Percentiles rank a stretch among this genome's conserved stretches.
phyloP scores from a whole-genome alignment of 1,284 basidiomycete species.

The Melampsora americana region DNA sequence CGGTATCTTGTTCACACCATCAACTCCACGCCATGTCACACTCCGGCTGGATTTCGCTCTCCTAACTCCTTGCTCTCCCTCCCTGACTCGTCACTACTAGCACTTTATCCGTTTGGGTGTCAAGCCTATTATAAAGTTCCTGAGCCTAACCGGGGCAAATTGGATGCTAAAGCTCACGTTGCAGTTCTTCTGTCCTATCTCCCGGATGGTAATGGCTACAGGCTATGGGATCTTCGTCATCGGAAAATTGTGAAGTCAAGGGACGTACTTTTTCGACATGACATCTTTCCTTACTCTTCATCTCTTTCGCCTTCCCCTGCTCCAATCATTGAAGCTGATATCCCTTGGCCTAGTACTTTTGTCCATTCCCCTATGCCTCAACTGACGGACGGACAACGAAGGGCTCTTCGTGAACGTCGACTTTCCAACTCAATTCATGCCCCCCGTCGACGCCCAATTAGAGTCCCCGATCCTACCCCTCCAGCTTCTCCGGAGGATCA shows the following conservation, averaged over 20 bases:
- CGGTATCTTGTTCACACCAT: neutral
- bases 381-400: too few relatives aligned
- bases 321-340: neutral
- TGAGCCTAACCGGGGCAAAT: neutral
- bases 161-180: neutral
- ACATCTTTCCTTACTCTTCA: slow-evolving; percentile 16
- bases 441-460: too few relatives aligned
- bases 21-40: neutral
- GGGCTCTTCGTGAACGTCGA: too few relatives aligned
- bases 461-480: too few relatives aligned
- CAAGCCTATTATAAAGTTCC: neutral
- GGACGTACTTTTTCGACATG: neutral
- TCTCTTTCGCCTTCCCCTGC: neutral
- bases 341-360: too few relatives aligned
- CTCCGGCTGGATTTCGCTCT: neutral
- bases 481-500: too few relatives aligned
- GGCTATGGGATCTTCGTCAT: neutral
- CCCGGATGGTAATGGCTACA: neutral
- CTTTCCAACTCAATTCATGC: too few relatives aligned
- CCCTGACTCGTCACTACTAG: neutral
- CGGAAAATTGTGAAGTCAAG: neutral
- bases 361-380: too few relatives aligned
- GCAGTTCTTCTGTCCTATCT: slow-evolving; percentile 19
- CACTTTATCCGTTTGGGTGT: slow-evolving; percentile 27
- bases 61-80: neutral